Evolutionary conservation across 768 basidiomycete genomes (phyloP), one percentile per base, ranked within the genome.

Genomic region (Pluteus cervinus): DNA sequence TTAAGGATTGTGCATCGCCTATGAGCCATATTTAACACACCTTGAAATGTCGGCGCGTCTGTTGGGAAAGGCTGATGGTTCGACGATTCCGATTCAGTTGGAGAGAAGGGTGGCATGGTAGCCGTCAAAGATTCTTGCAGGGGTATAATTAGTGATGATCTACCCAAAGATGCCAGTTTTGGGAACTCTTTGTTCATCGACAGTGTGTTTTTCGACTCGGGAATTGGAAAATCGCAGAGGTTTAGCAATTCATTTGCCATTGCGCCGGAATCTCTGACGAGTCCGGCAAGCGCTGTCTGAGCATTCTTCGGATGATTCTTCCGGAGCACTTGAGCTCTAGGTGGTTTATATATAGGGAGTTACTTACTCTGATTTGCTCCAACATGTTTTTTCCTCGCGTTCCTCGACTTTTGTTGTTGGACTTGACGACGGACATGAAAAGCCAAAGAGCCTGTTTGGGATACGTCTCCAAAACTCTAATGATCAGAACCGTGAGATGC

Each of bases 391-490:
- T 64, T 32, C 86, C 92, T 42, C 86, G 72, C 24, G 59, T 47
- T 39, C 70, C 65, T 26, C 93, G 71, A 25, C 68, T 69, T 0
- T 49, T 4, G 42, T 86, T 83, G 22, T 76, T 87, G 1, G 93
- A 96, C 57, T 92, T 87, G 29, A 86, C 75, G 7, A 89, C 88
- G 2, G 89, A 84, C 1, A 81, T 79, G 52, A 94, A 93, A 6
- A 91, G 73, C 96, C 96, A 99, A 18, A 97, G 63, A 0, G 85
- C 82, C 60, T 98, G 96, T 29, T 81, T 80, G 8, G 96, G 93
- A 55, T 90, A 93, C 42, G 79, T 75, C 37, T 67, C 61, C n/a
- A 98, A 69, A 20, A 98, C 86, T 12, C 55, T 63, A 11, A 65
- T 58, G 38, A 98, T 90, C 23, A 98, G 71, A 32, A 55, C 60